Evolutionary conservation across 2,329 filamentous ascomycete species (phyloP), one percentile per base, ranked within the genome.

Genomic region (Nemania bipapillata): DNA sequence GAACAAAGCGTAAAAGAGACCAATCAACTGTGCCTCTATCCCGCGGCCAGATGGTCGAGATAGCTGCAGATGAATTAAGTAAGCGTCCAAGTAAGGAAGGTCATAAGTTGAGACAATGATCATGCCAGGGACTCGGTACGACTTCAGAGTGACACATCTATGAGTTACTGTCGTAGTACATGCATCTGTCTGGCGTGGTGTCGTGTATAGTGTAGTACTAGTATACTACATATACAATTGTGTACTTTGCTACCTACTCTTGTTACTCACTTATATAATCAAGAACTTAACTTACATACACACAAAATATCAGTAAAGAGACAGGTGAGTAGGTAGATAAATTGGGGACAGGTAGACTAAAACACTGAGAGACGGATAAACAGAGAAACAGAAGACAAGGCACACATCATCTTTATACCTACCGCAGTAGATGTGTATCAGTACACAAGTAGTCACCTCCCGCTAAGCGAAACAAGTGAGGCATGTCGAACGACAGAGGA

Each of bases 41-140:
- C 4, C 26, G 17, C 50, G 12, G 30, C 35, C 4, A 4, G 22
- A 20, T 53, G 15, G 15, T 45, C 15, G 20, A 22, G 12, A 56
- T 24, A 55, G 50, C 52, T 24, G 50, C 35, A 40, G 28, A 22
- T 22, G 37, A 37, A 56, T 35, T 30, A 57, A 52, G 42, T 52
- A 26, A 42, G 35, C n/a, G 4, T 26, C 65, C 55, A 2, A 67
- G 59, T 37, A 24, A 49, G 59, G 65, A 67, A 67, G 65, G 65
- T 67, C 58, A 28, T 15, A 58, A 42, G 15, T 6, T 6, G 9
- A 26, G 47, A 52, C 20, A 57, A 62, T 57, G 58, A 40, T 53
- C 53, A 66, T 66, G 64, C 45, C 64, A 67, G 65, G 65, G 47
- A 59, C 58, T 58, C 59, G 59, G 59, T 63, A 55, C 59, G 28